Base-by-base conservation (phyloP, 495 filamentous ascomycete genomes). In the Hamigera avellanea region DNA sequence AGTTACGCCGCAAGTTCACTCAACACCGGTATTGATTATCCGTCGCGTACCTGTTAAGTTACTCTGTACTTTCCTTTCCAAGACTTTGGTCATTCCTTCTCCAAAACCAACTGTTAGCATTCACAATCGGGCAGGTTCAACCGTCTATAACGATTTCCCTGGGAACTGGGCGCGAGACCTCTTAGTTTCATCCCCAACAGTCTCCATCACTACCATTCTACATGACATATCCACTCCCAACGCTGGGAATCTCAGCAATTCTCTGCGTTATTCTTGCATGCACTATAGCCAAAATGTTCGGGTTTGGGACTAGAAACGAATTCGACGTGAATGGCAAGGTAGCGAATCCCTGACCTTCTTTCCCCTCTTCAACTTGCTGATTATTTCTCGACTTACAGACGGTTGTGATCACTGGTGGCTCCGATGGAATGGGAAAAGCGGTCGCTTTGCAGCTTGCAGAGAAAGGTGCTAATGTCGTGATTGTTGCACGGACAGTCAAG, bases 361-460 rank as follows among this genome's bases (percentile, higher is more conserved):
- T n/a, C 19, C 15, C 8, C 25, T 13, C 26, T 12, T 41, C 9
- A 33, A 25, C n/a, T n/a, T n/a, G n/a, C n/a, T n/a, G n/a, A n/a
- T n/a, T n/a, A n/a, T n/a, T n/a, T 28, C 19, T 36, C 27, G 23
- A 7, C 43, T 38, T 14, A 13, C 31, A 89, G 85, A 91, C 83
- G 4, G 72, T 91, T 39, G 60, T 96, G 15, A 66, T 98, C 36
- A 98, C 91, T 9, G 91, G 91, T 26, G 89, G 78, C 36, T 96
- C 93, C 1, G 82, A 94, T 52, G 91, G 91, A 33, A 84, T 95
- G 82, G 91, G 91, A 43, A 73, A 70, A 48, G 73, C 70, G 40
- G 73, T 80, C 13, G 88, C 78, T 3, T 65, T 71, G 14, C 70
- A 84, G 37, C 72, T 96, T 14, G 73, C 91, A 3, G 57, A 63